These are phyloP conservation scores for Maudiozyma pseudohumilis DNA, from an alignment of 805 yeast species.

Conservation along the genomic window DNA sequence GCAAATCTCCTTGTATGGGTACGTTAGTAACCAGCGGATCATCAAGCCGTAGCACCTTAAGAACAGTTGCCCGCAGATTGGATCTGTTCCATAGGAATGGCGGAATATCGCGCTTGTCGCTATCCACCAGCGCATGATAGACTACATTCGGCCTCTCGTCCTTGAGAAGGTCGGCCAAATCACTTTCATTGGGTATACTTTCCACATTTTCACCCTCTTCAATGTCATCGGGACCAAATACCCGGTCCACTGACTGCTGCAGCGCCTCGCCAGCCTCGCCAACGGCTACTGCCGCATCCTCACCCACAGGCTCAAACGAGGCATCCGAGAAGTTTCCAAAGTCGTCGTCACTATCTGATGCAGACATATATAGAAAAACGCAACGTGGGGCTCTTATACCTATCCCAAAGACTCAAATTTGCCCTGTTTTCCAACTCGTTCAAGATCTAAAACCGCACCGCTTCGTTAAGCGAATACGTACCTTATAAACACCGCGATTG, in stretches of 20 bases:
- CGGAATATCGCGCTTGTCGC: conserved; percentile 10
- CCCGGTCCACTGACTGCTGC: conserved; percentile 2
- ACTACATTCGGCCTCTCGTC: conserved; percentile 25
- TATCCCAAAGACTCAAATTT: too few relatives aligned
- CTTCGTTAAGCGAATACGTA: too few relatives aligned
- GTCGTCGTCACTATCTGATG: conserved; percentile 28
- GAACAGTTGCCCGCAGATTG: conserved; percentile 15
- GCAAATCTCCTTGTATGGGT: not conserved
- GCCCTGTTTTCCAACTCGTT: too few relatives aligned
- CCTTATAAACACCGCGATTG: too few relatives aligned
- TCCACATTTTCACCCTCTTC: not conserved
- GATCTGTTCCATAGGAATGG: conserved; percentile 26
- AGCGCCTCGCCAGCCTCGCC: too few relatives aligned
- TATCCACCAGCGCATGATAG: conserved; percentile 23
- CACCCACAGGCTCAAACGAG: conserved; percentile 14
- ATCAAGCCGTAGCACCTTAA: conserved; percentile 19
- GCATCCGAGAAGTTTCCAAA: conserved; percentile 31
- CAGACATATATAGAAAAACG: too few relatives aligned
- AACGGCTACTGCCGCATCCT: too few relatives aligned
- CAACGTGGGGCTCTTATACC: too few relatives aligned
- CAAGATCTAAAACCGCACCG: too few relatives aligned
- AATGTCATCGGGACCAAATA: conserved; percentile 1
- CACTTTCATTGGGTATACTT: not conserved
- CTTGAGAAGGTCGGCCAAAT: conserved; percentile 12
- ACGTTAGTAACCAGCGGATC: not conserved